These are phyloP conservation scores for Acanthamoeba healyi DNA, from an alignment of 208 protist species.

Conservation along the genomic window DNA sequence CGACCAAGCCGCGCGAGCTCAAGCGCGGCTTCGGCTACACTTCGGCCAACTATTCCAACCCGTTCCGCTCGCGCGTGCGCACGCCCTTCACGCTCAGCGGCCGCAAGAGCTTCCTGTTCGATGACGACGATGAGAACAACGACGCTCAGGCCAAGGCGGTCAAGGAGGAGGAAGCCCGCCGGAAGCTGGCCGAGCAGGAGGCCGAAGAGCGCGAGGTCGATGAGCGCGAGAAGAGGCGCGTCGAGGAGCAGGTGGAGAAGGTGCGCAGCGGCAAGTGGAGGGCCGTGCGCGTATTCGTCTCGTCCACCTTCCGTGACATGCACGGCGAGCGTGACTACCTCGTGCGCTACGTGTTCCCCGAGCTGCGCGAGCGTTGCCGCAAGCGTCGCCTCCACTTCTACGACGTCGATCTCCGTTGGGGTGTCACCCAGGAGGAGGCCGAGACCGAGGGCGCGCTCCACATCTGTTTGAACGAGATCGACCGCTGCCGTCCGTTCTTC, in stretches of 20 bases:
- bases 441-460: constrained; percentile 42
- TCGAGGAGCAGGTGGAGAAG: constrained; percentile 54
- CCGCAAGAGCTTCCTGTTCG: neutral
- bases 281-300: constrained; percentile 94
- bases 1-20: neutral
- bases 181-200: constrained; percentile 1
- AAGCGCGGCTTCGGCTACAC: neutral
- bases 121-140: constrained; percentile 48
- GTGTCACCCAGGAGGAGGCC: no score
- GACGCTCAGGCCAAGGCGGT: neutral
- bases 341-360: constrained; percentile 94
- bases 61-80: constrained; percentile 17
- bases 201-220: constrained; percentile 35
- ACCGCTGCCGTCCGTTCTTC: constrained; percentile 95
- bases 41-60: constrained; percentile 18
- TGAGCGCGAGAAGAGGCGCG: neutral
- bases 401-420: neutral
- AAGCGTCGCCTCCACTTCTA: constrained; percentile 79
- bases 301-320: constrained; percentile 97
- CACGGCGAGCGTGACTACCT: constrained; percentile 95
- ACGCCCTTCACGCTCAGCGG: neutral
- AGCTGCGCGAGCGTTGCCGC: constrained; percentile 86
- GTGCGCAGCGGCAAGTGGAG: constrained; percentile 49
- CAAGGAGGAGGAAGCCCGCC: neutral
- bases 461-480: constrained; percentile 95